Percentiles rank a stretch among this genome's conserved stretches.
Evolutionary conservation across 192 early-diverging fungal genomes (phyloP).

Genomic region (Phlyctochytrium bullatum): DNA sequence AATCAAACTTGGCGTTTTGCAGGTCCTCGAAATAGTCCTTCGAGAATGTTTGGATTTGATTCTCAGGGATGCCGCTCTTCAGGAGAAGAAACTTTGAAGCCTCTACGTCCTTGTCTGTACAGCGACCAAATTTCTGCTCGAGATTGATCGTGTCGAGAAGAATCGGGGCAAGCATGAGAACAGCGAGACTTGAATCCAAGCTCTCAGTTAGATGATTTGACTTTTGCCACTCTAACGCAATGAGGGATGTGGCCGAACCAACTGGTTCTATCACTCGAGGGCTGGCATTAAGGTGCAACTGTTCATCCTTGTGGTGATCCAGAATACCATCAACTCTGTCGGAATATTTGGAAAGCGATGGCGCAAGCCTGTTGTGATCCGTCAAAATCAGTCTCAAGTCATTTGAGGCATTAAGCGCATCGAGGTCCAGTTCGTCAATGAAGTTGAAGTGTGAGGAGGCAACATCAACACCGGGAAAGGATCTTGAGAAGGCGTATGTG

Average conservation of each 20-base stretch:
- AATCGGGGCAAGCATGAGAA: constrained; percentile 57
- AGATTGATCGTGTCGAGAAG: constrained; percentile 68
- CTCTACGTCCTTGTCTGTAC: constrained; percentile 43
- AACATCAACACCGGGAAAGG: background rate
- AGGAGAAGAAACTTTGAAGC: constrained; percentile 39
- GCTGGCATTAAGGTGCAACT: constrained; percentile 39
- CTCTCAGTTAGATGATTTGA: background rate
- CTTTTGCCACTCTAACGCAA: constrained; percentile 39
- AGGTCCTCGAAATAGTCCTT: constrained; percentile 43
- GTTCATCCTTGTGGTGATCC: constrained; percentile 73
- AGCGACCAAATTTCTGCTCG: constrained; percentile 46
- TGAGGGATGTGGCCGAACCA: constrained; percentile 58
- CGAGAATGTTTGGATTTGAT: constrained; percentile 11
- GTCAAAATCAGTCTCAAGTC: constrained; percentile 49
- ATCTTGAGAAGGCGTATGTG: constrained; percentile 42
- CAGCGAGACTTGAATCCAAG: constrained; percentile 35
- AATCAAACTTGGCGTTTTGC: constrained; percentile 52
- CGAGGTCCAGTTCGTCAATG: constrained; percentile 46
- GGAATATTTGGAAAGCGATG: constrained; percentile 18
- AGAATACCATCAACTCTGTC: constrained; percentile 44
- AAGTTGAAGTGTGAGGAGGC: constrained; percentile 13
- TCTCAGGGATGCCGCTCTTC: background rate
- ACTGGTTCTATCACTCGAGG: constrained; percentile 54
- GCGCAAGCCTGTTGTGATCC: constrained; percentile 67
- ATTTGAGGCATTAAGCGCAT: constrained; percentile 29